Base-by-base conservation (phyloP, 108 stramenopile genomes). In the Fragilaria crotonensis region DNA sequence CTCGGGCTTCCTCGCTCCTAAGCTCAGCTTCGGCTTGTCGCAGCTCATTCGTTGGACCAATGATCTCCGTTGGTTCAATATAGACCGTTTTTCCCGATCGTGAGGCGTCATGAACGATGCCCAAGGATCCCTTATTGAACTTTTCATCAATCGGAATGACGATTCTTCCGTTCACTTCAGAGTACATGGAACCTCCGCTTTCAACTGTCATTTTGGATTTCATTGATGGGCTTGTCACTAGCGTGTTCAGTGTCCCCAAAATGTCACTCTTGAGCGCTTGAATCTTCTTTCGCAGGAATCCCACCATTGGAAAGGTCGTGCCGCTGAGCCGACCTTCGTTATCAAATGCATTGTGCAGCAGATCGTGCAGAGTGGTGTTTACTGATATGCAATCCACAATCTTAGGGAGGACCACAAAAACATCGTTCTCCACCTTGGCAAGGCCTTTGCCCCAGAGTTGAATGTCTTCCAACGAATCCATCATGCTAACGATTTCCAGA, bases 41-140 rank as follows among this genome's bases (percentile, higher is more conserved):
- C 48, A 94, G 54, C 59, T 95, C 95, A 61, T 96, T 96, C 47
- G 95, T 95, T 4, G 86, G 85, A 26, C 84, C 87, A 17, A 94
- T 83, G 28, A 90, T 67, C 52, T 86, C 84, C n/a, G 72, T 70
- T 11, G 94, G 96, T 71, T 96, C 96, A 21, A 96, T 90, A 63
- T 93, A 96, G 14, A 85, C 74, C 17, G 96, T 96, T 62, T 84
- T 83, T n/a, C 93, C 96, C 23, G 86, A 89, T 11, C 93, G 68
- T 30, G 78, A 78, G 4, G 77, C 79, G 61, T 93, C 94, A 64
- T 95, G 96, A 9, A 95, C 90, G 45, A 96, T 92, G 2, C 94
- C 96, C 44, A 84, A 63, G 31, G 68, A 60, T 32, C 66, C 71
- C 27, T 71, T 60, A 23, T 68, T 60, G 25, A 31, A 20, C 25